Base-by-base conservation (phyloP, 345 rosid species). In the Euphorbia lathyris region DNA sequence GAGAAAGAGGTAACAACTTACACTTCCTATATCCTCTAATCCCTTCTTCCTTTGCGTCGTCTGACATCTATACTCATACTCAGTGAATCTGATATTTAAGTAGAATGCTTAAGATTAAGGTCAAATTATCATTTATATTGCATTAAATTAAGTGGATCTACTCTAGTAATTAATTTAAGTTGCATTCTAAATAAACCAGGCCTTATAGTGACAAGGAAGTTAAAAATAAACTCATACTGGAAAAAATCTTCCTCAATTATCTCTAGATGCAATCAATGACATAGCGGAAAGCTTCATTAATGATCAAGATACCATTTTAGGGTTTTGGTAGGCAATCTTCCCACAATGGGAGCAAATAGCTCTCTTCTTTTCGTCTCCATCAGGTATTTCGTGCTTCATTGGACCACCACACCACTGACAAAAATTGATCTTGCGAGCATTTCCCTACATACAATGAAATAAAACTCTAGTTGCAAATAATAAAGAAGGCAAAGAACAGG, bases 341-440 rank as follows among this genome's bases (percentile, higher is more conserved):
- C 74, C 87, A 32, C 99, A 95, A 47, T 79, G 78, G 11, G 89
- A 86, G 78, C 99, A 95, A 74, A 92, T 87, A 67, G 97, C 96
- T 82, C 97, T 80, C 68, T 79, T 65, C 80, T 88, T 95, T 85
- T 95, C 97, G 76, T 95, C 99, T 50, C 97, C 97, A 42, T 86
- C 82, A 47, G 97, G 99, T 38, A 92, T 81, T 66, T 85, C 99
- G 76, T 92, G 88, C 80, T 92, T 95, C 19, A 93, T 88, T n/a
- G 84, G 80, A 34, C 96, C 97, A 68, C 99, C 97, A 81, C 99
- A 95, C 96, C 91, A 90, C 80, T 92, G 99, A 76, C 99, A 95
- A 72, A 92, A 95, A 66, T 85, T 90, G 72, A 90, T 87, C 82
- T 76, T 95, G 55, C 78, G 83, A 22, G 62, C 87, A 79, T 77